phyloP scores from a whole-genome alignment of 2,329 filamentous ascomycete species.

The Aureobasidium pullulans region DNA sequence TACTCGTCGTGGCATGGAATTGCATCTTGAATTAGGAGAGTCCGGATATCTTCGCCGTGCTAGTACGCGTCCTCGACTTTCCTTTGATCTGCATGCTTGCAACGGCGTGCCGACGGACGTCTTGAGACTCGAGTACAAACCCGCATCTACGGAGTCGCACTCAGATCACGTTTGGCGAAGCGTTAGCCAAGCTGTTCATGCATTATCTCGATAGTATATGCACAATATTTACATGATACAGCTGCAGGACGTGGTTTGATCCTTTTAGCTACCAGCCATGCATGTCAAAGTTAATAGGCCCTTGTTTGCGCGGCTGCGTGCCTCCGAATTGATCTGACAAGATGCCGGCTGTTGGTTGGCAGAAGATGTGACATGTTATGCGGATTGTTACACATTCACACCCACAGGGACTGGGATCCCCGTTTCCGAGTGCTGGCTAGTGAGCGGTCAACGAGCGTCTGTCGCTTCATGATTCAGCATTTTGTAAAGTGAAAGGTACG shows the following conservation, averaged over 20 bases:
- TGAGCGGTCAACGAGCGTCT: background rate
- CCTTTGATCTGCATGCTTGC: background rate
- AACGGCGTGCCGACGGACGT: background rate
- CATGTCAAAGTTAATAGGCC: background rate
- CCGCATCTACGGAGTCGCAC: background rate
- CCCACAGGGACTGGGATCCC: background rate
- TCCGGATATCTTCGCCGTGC: background rate
- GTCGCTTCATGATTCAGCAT: too few species aligned
- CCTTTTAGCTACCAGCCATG: background rate
- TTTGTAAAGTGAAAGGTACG: too few species aligned
- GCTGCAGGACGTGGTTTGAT: background rate
- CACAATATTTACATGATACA: background rate
- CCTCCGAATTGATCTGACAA: background rate
- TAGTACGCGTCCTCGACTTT: constrained; percentile 4
- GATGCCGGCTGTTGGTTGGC: background rate
- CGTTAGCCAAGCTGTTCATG: background rate
- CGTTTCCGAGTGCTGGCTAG: background rate
- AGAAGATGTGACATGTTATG: background rate
- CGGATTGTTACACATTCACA: too few species aligned
- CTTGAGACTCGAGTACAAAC: background rate
- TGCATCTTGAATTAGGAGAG: background rate
- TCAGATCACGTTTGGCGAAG: background rate
- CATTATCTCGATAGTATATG: background rate
- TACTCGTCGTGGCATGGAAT: background rate
- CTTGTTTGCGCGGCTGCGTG: background rate